Base-by-base conservation (phyloP, 495 filamentous ascomycete genomes). In the Parmelia sp. region DNA sequence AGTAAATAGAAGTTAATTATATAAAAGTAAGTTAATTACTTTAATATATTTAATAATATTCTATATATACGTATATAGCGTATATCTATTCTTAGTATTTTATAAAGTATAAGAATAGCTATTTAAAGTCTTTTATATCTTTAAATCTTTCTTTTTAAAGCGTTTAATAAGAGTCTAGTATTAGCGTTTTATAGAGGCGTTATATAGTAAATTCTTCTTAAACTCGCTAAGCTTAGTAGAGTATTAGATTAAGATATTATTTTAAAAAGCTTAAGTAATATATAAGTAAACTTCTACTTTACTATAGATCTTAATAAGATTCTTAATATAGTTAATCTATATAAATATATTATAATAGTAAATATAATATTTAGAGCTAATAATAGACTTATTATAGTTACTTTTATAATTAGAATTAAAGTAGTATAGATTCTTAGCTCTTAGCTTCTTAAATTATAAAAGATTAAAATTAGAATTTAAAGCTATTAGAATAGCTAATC, bases 311-410 rank as follows among this genome's bases (percentile, higher is more conserved):
- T 33, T n/a, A 56, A 40, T 39, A 35, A 29, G 25, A 29, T 56
- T 35, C 57, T 57, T 64, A 42, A 44, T 42, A 45, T 57, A 27
- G 25, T 58, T n/a, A 14, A 57, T 17, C 25, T 31, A 35, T 21
- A 36, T 56, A 31, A 63, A 44, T 57, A 56, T 56, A 57, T 11
- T 44, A 64, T 29, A 31, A 42, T 58, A 64, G 6, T 64, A 61
- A 25, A 39, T 45, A 40, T 64, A 64, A 39, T 19, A 29, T 3
- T 45, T 4, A 17, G 17, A 6, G 17, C 31, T 60, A 39, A 39
- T 23, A 29, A 44, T n/a, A n/a, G n/a, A n/a, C n/a, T n/a, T n/a
- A n/a, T n/a, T n/a, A n/a, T n/a, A n/a, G n/a, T n/a, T n/a, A n/a
- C 15, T 19, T 23, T 29, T 21, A 44, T 23, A 60, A 19, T 60